These are phyloP conservation scores for Cercophora samala DNA, from an alignment of 495 filamentous ascomycete species.

Conservation along the genomic window DNA sequence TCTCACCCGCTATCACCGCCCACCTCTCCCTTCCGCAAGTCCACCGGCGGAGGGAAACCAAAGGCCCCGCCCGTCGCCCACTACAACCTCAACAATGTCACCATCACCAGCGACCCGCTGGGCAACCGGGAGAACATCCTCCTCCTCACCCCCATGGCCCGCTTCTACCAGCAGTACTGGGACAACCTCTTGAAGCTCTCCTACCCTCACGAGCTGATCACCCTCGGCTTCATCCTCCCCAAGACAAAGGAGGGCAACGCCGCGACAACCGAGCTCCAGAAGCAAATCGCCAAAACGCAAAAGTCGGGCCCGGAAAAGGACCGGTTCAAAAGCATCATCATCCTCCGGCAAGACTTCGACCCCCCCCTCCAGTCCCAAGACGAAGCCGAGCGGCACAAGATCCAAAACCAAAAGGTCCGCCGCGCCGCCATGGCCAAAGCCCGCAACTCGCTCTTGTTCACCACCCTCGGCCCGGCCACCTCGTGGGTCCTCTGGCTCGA, in stretches of 20 bases:
- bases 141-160: slow-evolving; percentile 85
- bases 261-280: slow-evolving; percentile 77
- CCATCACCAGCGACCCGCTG: slow-evolving; percentile 68
- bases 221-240: slow-evolving; percentile 93
- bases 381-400: slow-evolving; percentile 85
- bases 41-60: slow-evolving; percentile 53
- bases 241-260: slow-evolving; percentile 83
- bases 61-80: slow-evolving; percentile 84
- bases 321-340: slow-evolving; percentile 87
- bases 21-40: slow-evolving; percentile 75
- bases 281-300: slow-evolving; percentile 79
- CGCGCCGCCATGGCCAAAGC: slow-evolving; percentile 89
- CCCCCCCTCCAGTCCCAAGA: slow-evolving; percentile 73
- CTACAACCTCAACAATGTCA: slow-evolving; percentile 92
- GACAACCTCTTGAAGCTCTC: slow-evolving; percentile 79
- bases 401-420: slow-evolving; percentile 79
- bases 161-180: slow-evolving; percentile 95
- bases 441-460: slow-evolving; percentile 91
- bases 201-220: slow-evolving; percentile 93
- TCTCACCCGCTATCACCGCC: slow-evolving; percentile 77
- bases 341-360: slow-evolving; percentile 93
- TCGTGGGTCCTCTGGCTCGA: slow-evolving; percentile 98
- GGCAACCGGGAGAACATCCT: slow-evolving; percentile 80
- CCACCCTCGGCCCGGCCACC: slow-evolving; percentile 89
- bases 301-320: slow-evolving; percentile 66